Evolutionary conservation across 352 stramenopile species (phyloP).

Genomic region (Phytophthora cryptogea): DNA sequence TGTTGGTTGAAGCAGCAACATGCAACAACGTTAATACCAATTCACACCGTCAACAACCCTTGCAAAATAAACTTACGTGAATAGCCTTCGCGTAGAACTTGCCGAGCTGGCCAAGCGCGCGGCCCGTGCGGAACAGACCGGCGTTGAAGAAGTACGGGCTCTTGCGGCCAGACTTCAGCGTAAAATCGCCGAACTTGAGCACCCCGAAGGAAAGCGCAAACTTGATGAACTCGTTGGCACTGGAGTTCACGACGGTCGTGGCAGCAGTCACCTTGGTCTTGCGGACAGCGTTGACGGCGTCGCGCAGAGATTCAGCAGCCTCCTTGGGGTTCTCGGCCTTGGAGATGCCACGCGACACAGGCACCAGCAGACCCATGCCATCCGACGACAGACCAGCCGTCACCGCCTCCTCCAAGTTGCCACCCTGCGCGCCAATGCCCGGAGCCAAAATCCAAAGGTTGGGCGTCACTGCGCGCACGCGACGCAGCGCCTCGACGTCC

Average conservation of each 20-base stretch:
- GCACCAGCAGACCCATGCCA: slow-evolving; percentile 94
- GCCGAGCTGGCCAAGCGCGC: slow-evolving; percentile 91
- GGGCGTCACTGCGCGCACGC: slow-evolving; percentile 83
- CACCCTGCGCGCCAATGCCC: slow-evolving; percentile 94
- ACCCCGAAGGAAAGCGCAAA: slow-evolving; percentile 95
- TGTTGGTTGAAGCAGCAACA: slow-evolving; percentile 38
- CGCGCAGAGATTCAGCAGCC: slow-evolving; percentile 90
- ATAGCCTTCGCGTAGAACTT: slow-evolving; percentile 96
- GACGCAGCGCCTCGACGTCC: slow-evolving; percentile 91
- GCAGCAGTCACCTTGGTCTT: slow-evolving; percentile 47
- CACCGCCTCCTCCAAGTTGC: slow-evolving; percentile 91
- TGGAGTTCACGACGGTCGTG: slow-evolving; percentile 24
- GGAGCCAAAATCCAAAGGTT: slow-evolving; percentile 98
- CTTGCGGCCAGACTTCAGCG: slow-evolving; percentile 96
- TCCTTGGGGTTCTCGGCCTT: slow-evolving; percentile 88
- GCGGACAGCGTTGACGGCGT: slow-evolving; percentile 94
- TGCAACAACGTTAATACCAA: slow-evolving; percentile 8
- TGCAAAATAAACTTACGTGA: slow-evolving; percentile 47
- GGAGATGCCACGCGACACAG: slow-evolving; percentile 97
- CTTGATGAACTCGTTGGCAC: slow-evolving; percentile 96
- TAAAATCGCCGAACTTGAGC: slow-evolving; percentile 98
- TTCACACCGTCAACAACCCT: background rate
- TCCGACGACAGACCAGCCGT: slow-evolving; percentile 76
- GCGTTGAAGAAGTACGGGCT: slow-evolving; percentile 99
- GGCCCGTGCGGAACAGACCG: slow-evolving; percentile 95